Percentiles rank a stretch among this genome's conserved stretches.
Conservation (phyloP, 495 filamentous ascomycete species). For the Penicillium verhagenii region DNA sequence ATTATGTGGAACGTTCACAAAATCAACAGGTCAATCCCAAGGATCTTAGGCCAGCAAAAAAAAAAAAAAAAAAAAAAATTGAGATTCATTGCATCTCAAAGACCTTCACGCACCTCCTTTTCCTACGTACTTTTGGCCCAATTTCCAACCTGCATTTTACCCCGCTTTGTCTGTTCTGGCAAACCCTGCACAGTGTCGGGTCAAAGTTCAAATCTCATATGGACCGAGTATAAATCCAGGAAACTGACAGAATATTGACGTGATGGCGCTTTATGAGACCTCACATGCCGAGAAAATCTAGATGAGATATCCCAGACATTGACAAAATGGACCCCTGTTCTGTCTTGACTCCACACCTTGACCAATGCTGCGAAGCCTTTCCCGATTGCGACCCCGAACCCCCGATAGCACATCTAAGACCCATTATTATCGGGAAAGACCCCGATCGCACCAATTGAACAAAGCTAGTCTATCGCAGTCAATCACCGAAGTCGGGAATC, state of each 20-base stretch:
- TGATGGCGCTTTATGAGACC: too few relatives aligned
- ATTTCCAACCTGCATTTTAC: background rate
- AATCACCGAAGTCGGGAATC: conserved; percentile 7
- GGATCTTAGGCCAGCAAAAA: too few relatives aligned
- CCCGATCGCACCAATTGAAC: background rate
- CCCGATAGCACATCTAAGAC: background rate
- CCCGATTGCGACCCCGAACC: background rate
- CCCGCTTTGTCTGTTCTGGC: background rate
- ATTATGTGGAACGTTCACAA: too few relatives aligned
- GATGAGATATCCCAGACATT: too few relatives aligned
- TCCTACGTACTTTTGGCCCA: background rate
- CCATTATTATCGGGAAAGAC: conserved; percentile 1
- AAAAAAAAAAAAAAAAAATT: too few relatives aligned
- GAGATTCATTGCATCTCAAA: too few relatives aligned
- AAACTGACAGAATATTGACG: too few relatives aligned
- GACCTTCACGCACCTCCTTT: background rate
- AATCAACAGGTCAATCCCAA: too few relatives aligned
- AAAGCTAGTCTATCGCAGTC: background rate
- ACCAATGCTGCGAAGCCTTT: background rate
- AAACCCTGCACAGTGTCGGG: background rate
- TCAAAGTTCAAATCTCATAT: background rate
- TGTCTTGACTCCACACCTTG: background rate
- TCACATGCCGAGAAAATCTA: too few relatives aligned
- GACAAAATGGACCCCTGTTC: background rate
- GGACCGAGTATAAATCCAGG: background rate